Percentiles rank a stretch among this genome's conserved stretches.
phyloP scores from a whole-genome alignment of 2,329 filamentous ascomycete genomes.

The Venturia aucupariae region DNA sequence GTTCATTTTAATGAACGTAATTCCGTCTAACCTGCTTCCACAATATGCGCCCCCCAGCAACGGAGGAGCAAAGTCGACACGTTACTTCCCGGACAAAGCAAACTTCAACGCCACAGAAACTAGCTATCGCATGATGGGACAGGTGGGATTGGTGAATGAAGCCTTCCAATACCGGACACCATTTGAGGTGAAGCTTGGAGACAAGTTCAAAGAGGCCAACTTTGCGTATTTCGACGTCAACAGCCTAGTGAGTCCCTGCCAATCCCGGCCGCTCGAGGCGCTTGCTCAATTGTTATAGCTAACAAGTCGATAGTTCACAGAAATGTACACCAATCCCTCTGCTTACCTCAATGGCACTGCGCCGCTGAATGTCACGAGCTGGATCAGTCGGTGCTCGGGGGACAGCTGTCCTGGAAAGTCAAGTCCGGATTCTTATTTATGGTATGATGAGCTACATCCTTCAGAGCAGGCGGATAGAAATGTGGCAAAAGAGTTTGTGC shows the following conservation, averaged over 20 bases:
- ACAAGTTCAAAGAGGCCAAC: slow-evolving; percentile 44
- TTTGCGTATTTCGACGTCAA: slow-evolving; percentile 62
- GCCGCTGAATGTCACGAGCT: slow-evolving; percentile 53
- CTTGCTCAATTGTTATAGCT: background rate
- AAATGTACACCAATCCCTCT: slow-evolving; percentile 54
- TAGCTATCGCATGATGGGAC: slow-evolving; percentile 43
- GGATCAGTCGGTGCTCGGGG: slow-evolving; percentile 45
- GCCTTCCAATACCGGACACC: slow-evolving; percentile 44
- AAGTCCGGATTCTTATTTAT: slow-evolving; percentile 54
- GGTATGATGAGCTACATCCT: slow-evolving; percentile 68
- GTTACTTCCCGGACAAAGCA: slow-evolving; percentile 39
- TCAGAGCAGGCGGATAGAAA: slow-evolving; percentile 52
- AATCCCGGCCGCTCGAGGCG: background rate
- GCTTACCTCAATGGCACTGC: slow-evolving; percentile 53
- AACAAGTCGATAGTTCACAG: slow-evolving; percentile 38
- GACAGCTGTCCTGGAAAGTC: slow-evolving; percentile 29
- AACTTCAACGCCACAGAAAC: slow-evolving; percentile 41
- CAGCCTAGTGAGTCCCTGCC: slow-evolving; percentile 36
- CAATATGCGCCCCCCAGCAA: slow-evolving; percentile 49
- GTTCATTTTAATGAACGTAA: slow-evolving; percentile 63
- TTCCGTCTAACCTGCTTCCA: slow-evolving; percentile 58
- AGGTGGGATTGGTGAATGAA: slow-evolving; percentile 41
- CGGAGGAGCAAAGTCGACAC: slow-evolving; percentile 34
- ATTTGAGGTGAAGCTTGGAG: slow-evolving; percentile 33
- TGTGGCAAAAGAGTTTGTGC: slow-evolving; percentile 48